These are phyloP conservation scores for Pestalotiopsis fici DNA, from an alignment of 2,329 filamentous ascomycete genomes.

Conservation along the genomic window DNA sequence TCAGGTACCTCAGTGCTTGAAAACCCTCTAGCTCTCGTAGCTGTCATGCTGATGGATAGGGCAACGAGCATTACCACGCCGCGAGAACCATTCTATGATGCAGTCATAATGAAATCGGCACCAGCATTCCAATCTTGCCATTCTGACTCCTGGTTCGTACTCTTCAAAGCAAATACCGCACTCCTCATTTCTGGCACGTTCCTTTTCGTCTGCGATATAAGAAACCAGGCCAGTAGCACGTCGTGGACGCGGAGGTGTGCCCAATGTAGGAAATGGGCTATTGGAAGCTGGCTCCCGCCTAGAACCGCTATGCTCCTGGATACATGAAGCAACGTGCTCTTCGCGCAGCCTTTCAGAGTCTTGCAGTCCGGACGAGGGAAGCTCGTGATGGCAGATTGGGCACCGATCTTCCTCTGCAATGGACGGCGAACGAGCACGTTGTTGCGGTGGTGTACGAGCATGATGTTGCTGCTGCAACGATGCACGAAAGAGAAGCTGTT, in stretches of 20 bases:
- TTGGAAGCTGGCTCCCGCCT: slow-evolving; percentile 30
- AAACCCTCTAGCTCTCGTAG: background rate
- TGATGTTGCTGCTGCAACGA: too few relatives aligned
- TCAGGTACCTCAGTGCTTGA: background rate
- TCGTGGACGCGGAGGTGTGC: slow-evolving; percentile 33
- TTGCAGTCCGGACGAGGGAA: slow-evolving; percentile 58
- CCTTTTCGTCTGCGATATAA: slow-evolving; percentile 67
- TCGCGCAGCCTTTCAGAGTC: slow-evolving; percentile 58
- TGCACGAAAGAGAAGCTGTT: too few relatives aligned
- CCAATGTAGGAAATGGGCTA: slow-evolving; percentile 17
- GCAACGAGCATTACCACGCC: slow-evolving; percentile 61
- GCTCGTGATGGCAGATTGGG: slow-evolving; percentile 72
- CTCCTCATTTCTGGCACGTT: slow-evolving; percentile 67
- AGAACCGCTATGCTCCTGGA: slow-evolving; percentile 55
- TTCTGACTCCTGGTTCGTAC: slow-evolving; percentile 60
- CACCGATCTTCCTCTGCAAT: slow-evolving; percentile 77
- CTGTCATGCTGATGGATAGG: slow-evolving; percentile 65
- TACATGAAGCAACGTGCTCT: slow-evolving; percentile 60
- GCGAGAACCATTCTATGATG: slow-evolving; percentile 62
- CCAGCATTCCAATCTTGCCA: slow-evolving; percentile 68
- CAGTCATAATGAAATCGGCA: slow-evolving; percentile 65
- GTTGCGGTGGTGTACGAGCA: too few relatives aligned
- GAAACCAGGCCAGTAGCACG: slow-evolving; percentile 63
- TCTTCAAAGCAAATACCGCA: slow-evolving; percentile 71
- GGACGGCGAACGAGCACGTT: slow-evolving; percentile 35